Conservation (phyloP, 2,329 filamentous ascomycete species). For the Bipolaris victoriae region DNA sequence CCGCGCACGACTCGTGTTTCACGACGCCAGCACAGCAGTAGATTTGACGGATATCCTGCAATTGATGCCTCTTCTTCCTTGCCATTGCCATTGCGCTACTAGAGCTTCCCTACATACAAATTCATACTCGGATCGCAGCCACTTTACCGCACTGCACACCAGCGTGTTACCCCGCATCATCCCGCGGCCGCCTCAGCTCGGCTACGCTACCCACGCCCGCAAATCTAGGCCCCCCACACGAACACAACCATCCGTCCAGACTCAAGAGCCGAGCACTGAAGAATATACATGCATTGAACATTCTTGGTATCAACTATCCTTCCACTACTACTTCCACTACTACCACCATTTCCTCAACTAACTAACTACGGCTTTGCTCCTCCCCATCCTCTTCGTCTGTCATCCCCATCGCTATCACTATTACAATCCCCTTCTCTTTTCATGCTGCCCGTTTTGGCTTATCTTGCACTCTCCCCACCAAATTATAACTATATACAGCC, state of each 20-base stretch:
- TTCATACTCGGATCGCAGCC: neutral
- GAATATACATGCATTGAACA: conserved; percentile 10
- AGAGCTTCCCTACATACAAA: neutral
- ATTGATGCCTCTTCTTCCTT: neutral
- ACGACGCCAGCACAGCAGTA: neutral
- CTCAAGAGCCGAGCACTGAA: neutral
- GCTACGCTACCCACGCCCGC: conserved; percentile 7
- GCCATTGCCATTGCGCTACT: neutral
- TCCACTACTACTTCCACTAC: neutral
- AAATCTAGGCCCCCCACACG: neutral
- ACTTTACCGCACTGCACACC: conserved; percentile 3
- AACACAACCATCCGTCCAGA: neutral
- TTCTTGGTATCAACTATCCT: conserved; percentile 13
- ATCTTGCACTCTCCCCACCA: neutral
- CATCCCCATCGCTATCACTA: neutral
- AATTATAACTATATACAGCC: neutral
- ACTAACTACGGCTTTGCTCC: neutral
- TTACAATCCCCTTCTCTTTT: neutral
- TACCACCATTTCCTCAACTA: neutral
- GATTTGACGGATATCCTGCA: neutral
- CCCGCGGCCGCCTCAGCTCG: conserved; percentile 12
- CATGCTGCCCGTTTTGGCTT: neutral
- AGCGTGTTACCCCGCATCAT: conserved; percentile 20
- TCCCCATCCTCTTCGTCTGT: neutral
- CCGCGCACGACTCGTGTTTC: neutral